Evolutionary conservation across 352 stramenopile species (phyloP).

Genomic region (Phytopythium aichiense): DNA sequence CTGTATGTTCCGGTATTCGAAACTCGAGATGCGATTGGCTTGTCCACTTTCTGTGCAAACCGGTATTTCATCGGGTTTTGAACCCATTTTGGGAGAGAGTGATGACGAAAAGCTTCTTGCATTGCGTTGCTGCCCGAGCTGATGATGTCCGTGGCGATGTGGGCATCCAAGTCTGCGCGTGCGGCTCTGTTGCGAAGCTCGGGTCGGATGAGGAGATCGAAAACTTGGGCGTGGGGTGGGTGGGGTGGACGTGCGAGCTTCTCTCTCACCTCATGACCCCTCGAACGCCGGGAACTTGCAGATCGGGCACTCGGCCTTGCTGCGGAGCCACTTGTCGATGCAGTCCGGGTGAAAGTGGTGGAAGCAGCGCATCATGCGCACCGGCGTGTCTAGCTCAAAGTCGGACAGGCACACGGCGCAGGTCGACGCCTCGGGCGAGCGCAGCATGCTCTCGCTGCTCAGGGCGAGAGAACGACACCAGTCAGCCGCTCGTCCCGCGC

Average conservation of each 20-base stretch:
- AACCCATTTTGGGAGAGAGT: not conserved
- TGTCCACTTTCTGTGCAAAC: not conserved
- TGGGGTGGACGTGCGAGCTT: too few relatives aligned
- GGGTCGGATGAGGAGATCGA: too few relatives aligned
- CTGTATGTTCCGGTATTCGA: not conserved
- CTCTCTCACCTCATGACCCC: conserved; percentile 13
- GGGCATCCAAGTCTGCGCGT: too few relatives aligned
- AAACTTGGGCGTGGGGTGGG: too few relatives aligned
- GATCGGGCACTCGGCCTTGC: conserved; percentile 67
- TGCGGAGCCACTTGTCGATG: conserved; percentile 75
- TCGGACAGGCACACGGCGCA: conserved; percentile 69
- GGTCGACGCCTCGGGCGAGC: conserved; percentile 38
- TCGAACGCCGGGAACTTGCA: conserved; percentile 75
- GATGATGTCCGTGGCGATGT: too few relatives aligned
- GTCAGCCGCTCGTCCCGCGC: not conserved
- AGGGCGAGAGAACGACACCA: not conserved
- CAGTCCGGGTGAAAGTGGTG: conserved; percentile 71
- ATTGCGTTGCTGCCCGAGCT: too few relatives aligned
- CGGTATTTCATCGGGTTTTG: not conserved
- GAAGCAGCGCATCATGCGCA: conserved; percentile 76
- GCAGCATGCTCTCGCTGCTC: conserved; percentile 56
- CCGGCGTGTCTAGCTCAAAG: conserved; percentile 32
- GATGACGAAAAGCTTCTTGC: too few relatives aligned
- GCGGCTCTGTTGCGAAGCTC: too few relatives aligned
- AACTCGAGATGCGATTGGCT: too few relatives aligned